Percentiles rank a stretch among this genome's conserved stretches.
These are phyloP conservation scores for Penicillium sp. DNA, from an alignment of 2,329 filamentous ascomycete genomes.

Conservation along the genomic window DNA sequence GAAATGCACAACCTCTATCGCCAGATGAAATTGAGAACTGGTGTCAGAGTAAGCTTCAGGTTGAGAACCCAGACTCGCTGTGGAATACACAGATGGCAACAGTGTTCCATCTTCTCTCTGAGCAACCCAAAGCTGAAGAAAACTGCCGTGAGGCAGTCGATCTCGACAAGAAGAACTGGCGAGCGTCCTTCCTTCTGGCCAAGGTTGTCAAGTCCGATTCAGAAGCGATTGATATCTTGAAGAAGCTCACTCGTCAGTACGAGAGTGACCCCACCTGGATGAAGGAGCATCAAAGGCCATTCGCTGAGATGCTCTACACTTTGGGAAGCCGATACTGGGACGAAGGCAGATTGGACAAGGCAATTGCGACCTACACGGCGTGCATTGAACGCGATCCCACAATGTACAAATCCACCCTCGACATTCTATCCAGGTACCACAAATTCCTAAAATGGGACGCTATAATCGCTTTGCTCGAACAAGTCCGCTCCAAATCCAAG, in stretches of 20 bases:
- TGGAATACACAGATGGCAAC: slow-evolving; percentile 24
- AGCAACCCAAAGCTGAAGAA: slow-evolving; percentile 14
- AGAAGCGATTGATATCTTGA: no score
- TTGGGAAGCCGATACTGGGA: slow-evolving; percentile 10
- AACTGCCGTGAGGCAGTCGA: slow-evolving; percentile 18
- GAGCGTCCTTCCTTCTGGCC: slow-evolving; percentile 20
- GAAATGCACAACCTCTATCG: neutral
- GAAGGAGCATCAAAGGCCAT: neutral
- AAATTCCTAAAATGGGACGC: neutral
- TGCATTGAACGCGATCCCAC: neutral
- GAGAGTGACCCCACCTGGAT: slow-evolving; percentile 10
- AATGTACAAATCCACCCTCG: neutral
- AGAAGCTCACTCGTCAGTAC: neutral
- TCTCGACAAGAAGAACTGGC: slow-evolving; percentile 19
- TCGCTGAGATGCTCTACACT: slow-evolving; percentile 12
- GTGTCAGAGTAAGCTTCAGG: slow-evolving; percentile 3
- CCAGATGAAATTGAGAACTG: slow-evolving; percentile 11
- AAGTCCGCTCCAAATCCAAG: neutral
- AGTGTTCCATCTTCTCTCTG: slow-evolving; percentile 13
- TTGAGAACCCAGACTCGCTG: slow-evolving; percentile 8
- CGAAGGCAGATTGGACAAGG: neutral
- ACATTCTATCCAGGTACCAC: neutral
- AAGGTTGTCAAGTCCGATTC: neutral
- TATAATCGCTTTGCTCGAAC: slow-evolving; percentile 1
- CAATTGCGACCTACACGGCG: neutral